phyloP scores from a whole-genome alignment of 805 yeast genomes.

The Myxozyma nipponensis region DNA sequence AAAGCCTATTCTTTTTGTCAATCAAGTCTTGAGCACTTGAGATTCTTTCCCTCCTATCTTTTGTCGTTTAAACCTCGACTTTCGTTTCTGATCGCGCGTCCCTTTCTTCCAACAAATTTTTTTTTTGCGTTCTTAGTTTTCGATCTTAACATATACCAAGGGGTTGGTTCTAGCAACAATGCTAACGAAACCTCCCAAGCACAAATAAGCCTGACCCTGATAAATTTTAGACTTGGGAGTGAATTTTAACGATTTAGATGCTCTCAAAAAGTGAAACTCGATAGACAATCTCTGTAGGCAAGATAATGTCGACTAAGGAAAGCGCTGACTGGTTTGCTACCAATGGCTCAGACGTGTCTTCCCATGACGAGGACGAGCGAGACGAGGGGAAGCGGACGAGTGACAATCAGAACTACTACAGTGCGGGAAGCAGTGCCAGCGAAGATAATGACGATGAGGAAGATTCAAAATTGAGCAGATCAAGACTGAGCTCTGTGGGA shows the following conservation, averaged over 20 bases:
- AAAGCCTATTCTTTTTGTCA: background rate
- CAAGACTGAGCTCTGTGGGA: conserved; percentile 19
- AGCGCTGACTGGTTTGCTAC: conserved; percentile 23
- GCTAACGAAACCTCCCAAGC: too few species aligned
- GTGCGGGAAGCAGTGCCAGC: conserved; percentile 30
- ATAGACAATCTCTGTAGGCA: too few species aligned
- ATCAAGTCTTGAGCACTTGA: background rate
- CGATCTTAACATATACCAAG: background rate
- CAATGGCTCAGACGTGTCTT: conserved; percentile 30
- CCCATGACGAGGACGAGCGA: conserved; percentile 29
- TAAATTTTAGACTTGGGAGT: too few species aligned
- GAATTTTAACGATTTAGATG: too few species aligned
- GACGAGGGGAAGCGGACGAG: conserved; percentile 31
- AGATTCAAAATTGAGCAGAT: conserved; percentile 28
- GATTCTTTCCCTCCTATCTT: background rate
- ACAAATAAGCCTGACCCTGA: too few species aligned
- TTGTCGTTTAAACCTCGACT: too few species aligned
- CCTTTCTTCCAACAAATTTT: background rate
- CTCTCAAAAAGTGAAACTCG: too few species aligned
- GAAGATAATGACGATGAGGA: conserved; percentile 22
- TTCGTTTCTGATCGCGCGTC: too few species aligned
- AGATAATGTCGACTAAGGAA: conserved; percentile 4
- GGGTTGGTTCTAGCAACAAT: too few species aligned
- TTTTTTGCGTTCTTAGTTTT: too few species aligned
- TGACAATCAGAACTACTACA: conserved; percentile 16